Percentiles rank a stretch among this genome's conserved stretches.
Conservation (phyloP, 1,139 yeast species). For the Yamadazyma blattariae region DNA sequence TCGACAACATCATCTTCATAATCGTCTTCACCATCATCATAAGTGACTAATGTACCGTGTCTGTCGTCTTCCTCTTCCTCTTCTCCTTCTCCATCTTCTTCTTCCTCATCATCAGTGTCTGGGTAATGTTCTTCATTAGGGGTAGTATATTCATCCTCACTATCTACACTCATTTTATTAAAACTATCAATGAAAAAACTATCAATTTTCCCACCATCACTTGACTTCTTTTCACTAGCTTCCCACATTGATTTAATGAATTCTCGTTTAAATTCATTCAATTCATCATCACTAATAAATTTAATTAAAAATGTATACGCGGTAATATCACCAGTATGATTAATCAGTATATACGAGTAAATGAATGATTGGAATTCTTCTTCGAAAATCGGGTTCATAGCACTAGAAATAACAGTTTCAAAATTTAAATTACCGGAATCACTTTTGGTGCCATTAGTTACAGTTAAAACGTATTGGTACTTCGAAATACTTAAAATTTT, state of each 20-base stretch:
- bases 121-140: conserved; percentile 14
- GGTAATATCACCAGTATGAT: conserved; percentile 18
- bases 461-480: too few species aligned
- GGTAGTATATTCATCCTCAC: conserved; percentile 18
- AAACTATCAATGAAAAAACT: conserved; percentile 27
- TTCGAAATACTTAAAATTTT: too few species aligned
- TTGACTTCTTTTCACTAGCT: conserved; percentile 19
- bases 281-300: conserved; percentile 31
- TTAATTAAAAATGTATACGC: conserved; percentile 64
- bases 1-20: not conserved
- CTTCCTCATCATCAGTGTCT: conserved; percentile 15
- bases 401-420: conserved; percentile 43
- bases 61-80: conserved; percentile 1
- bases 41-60: not conserved
- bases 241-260: conserved; percentile 63
- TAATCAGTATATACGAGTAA: conserved; percentile 49
- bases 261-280: not conserved
- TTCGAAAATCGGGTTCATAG: conserved; percentile 66
- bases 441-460: too few species aligned
- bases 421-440: conserved; percentile 28
- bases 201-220: conserved; percentile 14
- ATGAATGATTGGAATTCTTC: conserved; percentile 57
- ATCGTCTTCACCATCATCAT: conserved; percentile 21
- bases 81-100: conserved; percentile 12
- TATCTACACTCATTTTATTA: conserved; percentile 26